phyloP scores from a whole-genome alignment of 345 rosid species.

The Rhizophora mangle region DNA sequence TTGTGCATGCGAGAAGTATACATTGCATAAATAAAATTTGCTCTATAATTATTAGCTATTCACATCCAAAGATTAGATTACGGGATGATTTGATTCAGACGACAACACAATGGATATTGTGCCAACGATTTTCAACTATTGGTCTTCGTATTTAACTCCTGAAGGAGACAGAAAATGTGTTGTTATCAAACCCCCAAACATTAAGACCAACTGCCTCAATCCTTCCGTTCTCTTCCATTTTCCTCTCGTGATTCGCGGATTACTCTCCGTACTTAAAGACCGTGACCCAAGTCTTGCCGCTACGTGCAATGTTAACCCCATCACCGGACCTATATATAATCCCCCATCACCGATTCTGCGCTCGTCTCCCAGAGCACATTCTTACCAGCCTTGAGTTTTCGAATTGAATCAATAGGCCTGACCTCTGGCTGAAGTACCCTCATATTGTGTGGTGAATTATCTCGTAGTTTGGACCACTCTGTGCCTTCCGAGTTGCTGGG shows the following conservation, averaged over 20 bases:
- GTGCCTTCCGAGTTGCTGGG: conserved; percentile 69
- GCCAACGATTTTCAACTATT: background rate
- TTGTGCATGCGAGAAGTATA: too few species aligned
- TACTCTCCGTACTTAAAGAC: conserved; percentile 78
- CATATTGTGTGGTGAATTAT: conserved; percentile 86
- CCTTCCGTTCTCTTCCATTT: conserved; percentile 74
- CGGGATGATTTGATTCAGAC: too few species aligned
- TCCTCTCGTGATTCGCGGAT: conserved; percentile 79
- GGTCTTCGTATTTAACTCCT: conserved; percentile 8
- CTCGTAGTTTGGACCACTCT: conserved; percentile 73
- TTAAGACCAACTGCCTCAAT: conserved; percentile 83
- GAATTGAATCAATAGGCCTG: conserved; percentile 74
- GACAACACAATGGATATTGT: background rate
- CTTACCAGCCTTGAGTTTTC: conserved; percentile 77
- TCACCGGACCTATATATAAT: conserved; percentile 56
- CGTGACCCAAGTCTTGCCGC: conserved; percentile 62
- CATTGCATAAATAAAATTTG: too few species aligned
- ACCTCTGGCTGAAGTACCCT: conserved; percentile 91
- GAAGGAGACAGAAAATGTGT: conserved; percentile 68
- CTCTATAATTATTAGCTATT: too few species aligned
- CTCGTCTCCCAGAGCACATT: conserved; percentile 88
- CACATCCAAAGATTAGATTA: too few species aligned
- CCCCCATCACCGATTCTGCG: conserved; percentile 77
- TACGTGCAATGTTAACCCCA: conserved; percentile 73
- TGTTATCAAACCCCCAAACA: conserved; percentile 60